Percentiles rank a stretch among this genome's conserved stretches.
Evolutionary conservation across 2,329 filamentous ascomycete genomes (phyloP).

Genomic region (Cordyceps fumosorosea): DNA sequence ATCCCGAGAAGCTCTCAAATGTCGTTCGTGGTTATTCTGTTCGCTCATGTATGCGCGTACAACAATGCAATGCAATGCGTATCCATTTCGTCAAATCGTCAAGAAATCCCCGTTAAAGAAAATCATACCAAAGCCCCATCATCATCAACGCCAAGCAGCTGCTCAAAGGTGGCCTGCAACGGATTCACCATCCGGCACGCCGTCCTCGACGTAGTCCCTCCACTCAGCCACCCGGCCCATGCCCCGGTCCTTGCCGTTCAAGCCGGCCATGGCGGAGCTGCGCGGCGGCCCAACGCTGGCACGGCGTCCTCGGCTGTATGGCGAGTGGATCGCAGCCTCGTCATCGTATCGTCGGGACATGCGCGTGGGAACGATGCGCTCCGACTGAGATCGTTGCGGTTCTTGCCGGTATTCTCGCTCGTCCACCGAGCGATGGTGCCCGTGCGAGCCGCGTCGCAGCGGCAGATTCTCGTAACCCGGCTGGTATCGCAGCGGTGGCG

Average conservation of each 20-base stretch:
- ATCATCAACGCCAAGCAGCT: background rate
- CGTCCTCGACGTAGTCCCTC: conserved; percentile 41
- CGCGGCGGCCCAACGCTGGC: conserved; percentile 24
- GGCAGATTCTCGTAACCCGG: background rate
- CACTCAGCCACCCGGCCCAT: conserved; percentile 43
- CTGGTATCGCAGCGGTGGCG: conserved; percentile 7
- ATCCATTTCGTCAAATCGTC: background rate
- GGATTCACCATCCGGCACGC: conserved; percentile 30
- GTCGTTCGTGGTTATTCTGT: background rate
- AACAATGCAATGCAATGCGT: background rate
- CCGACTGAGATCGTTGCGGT: conserved; percentile 6
- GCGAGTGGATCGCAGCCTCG: conserved; percentile 24
- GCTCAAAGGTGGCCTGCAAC: conserved; percentile 12
- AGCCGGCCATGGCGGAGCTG: conserved; percentile 41
- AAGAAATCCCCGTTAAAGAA: background rate
- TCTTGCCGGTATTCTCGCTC: conserved; percentile 1
- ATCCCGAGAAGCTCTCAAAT: background rate
- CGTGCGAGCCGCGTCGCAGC: background rate
- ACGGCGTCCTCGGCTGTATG: conserved; percentile 22
- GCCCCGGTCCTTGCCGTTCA: conserved; percentile 38
- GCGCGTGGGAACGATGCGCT: conserved; percentile 6
- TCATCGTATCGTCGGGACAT: conserved; percentile 23
- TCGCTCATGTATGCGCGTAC: background rate
- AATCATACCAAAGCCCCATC: background rate
- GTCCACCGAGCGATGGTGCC: background rate